These are phyloP conservation scores for Bryum argenteum DNA, from an alignment of 225 moss, liverwort and hornwort species.

Conservation along the genomic window DNA sequence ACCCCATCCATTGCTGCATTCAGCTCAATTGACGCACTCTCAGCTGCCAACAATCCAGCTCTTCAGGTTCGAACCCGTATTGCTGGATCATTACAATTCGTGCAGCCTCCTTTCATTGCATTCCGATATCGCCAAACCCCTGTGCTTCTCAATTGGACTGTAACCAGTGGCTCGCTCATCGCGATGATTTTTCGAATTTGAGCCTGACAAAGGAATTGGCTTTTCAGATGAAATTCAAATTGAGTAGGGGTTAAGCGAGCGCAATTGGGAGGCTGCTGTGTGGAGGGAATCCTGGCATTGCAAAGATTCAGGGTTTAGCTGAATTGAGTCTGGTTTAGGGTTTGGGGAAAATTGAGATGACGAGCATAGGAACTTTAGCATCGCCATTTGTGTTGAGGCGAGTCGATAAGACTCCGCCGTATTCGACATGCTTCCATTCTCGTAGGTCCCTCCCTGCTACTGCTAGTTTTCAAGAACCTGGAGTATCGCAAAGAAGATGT, in stretches of 20 bases:
- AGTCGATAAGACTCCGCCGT: constrained; percentile 13
- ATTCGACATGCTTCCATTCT: constrained; percentile 30
- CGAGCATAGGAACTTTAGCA: constrained; percentile 32
- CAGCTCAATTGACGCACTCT: not conserved
- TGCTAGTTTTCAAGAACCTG: constrained; percentile 34
- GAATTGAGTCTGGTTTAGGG: constrained; percentile 12
- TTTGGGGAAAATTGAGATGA: constrained; percentile 39
- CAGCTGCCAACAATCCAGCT: not conserved
- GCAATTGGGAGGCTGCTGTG: constrained; percentile 13
- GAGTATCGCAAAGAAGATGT: constrained; percentile 25
- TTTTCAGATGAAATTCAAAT: constrained; percentile 8
- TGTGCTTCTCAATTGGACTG: not conserved
- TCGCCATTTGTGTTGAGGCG: constrained; percentile 33
- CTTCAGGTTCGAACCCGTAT: constrained; percentile 17
- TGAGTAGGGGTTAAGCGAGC: constrained; percentile 20
- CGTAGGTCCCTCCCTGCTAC: constrained; percentile 40
- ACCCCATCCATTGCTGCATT: not conserved
- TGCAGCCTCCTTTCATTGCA: constrained; percentile 5
- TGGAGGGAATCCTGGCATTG: constrained; percentile 19
- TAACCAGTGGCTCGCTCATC: not conserved
- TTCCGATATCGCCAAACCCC: not conserved
- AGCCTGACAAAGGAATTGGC: not conserved
- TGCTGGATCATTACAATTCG: constrained; percentile 16
- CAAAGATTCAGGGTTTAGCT: constrained; percentile 30
- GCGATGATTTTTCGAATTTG: not conserved